phyloP scores from a whole-genome alignment of 352 stramenopile species.

The Phytophthora constricta region DNA sequence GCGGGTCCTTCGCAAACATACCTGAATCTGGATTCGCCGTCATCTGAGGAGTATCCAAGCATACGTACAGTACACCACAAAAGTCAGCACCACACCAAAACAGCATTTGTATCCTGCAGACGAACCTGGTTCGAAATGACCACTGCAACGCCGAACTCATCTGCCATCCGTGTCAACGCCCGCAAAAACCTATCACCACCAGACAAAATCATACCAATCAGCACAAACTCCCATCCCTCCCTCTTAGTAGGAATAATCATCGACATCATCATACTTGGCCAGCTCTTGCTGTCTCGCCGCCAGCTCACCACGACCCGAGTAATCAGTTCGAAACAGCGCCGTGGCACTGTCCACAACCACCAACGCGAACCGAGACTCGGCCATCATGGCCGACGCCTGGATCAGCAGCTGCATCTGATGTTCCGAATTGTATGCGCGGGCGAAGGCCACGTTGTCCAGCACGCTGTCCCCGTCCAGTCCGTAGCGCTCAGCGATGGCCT shows the following conservation, averaged over 20 bases:
- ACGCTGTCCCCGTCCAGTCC: conserved; percentile 96
- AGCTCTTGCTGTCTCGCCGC: conserved; percentile 93
- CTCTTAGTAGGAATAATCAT: background rate
- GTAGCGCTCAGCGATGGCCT: conserved; percentile 98
- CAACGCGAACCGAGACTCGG: conserved; percentile 95
- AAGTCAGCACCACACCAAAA: conserved; percentile 2
- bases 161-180: conserved; percentile 95
- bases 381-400: conserved; percentile 99
- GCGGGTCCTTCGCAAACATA: conserved; percentile 91
- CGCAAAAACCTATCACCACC: conserved; percentile 96
- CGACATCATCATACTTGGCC: conserved; percentile 60
- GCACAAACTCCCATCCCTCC: background rate
- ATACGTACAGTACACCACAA: no score
- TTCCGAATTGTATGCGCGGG: conserved; percentile 99
- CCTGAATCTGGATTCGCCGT: conserved; percentile 89
- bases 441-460: conserved; percentile 99
- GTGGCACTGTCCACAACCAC: conserved; percentile 98
- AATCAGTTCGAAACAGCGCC: conserved; percentile 99
- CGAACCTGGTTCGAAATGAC: conserved; percentile 89
- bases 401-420: conserved; percentile 98
- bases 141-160: conserved; percentile 99
- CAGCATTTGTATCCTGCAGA: background rate
- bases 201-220: background rate
- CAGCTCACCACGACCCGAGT: conserved; percentile 97
- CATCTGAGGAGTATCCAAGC: conserved; percentile 69